phyloP scores from a whole-genome alignment of 2,329 filamentous ascomycete species.

The Drechmeria coniospora region DNA sequence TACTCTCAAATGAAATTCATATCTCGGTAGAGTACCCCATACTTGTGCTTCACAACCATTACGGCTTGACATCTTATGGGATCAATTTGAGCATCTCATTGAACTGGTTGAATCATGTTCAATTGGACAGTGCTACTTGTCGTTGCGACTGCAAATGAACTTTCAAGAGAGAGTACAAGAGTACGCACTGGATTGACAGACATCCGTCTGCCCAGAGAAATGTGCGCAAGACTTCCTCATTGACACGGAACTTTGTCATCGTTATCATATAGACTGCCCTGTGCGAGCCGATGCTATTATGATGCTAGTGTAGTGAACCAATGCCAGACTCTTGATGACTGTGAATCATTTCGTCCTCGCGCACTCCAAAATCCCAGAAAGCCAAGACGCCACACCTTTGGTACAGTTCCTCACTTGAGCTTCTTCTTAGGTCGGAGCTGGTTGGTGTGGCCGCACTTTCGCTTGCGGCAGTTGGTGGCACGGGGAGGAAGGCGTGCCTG shows the following conservation, averaged over 20 bases:
- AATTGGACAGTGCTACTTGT: no score
- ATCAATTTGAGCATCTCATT: no score
- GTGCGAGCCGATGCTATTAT: constrained; percentile 20
- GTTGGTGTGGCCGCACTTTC: constrained; percentile 99
- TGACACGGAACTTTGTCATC: constrained; percentile 9
- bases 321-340: constrained; percentile 20
- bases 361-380: constrained; percentile 24
- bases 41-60: no score
- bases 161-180: no score
- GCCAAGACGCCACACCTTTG: constrained; percentile 29
- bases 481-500: constrained; percentile 84
- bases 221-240: constrained; percentile 1
- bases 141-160: no score
- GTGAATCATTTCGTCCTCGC: constrained; percentile 19
- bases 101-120: no score
- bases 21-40: no score
- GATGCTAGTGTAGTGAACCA: constrained; percentile 25
- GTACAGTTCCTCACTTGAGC: constrained; percentile 54
- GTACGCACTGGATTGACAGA: no score
- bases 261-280: constrained; percentile 22
- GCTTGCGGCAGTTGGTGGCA: constrained; percentile 99
- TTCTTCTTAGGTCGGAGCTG: constrained; percentile 99
- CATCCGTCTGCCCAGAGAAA: background rate
- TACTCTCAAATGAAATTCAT: no score
- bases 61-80: no score